Evolutionary conservation across 225 moss, liverwort and hornwort species (phyloP), one percentile per base, ranked within the genome.

Genomic region (Marchantia polymorpha): DNA sequence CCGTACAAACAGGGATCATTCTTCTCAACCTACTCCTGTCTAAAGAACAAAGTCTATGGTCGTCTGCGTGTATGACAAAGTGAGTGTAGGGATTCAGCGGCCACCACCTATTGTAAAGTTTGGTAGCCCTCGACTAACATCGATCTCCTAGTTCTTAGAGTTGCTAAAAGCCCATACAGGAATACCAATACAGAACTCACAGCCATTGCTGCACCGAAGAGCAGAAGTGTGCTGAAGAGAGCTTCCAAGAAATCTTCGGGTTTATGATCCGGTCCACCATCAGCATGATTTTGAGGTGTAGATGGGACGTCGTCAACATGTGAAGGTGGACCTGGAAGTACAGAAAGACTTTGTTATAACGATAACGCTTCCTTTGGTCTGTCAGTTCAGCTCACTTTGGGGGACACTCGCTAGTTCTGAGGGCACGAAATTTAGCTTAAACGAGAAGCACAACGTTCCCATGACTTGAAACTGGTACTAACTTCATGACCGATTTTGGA

Each of bases 171-270:
- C 20, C 56, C 56, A 26, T 74, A 74, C 8, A 74, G 23, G 31
- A 29, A 55, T 20, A 74, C 52, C 56, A 30, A 30, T 56, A 74
- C 16, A 17, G 55, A 10, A 31, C 55, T 29, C 2, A 74, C 30
- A 74, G 74, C 74, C 16, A 74, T 31, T 31, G 74, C 56, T 7
- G 31, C n/a, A 31, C 74, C 74, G 10, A 74, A 51, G 26, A 55
- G 12, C 25, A 56, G 5, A 15, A 74, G 26, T 1, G 27, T 55
- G 13, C 31, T 58, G 23, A 26, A 31, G 0, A 74, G 54, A 15
- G 55, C 56, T 55, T 19, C 27, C 55, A 4, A 53, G 74, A 31
- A 30, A 53, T 9, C 8, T 26, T 13, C 13, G 13, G 7, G 22
- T 39, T 56, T 17, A n/a, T 64, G 17, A 9, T 27, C 31, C n/a